phyloP scores from a whole-genome alignment of 441 rosid genomes.

The Erodium trifolium region DNA sequence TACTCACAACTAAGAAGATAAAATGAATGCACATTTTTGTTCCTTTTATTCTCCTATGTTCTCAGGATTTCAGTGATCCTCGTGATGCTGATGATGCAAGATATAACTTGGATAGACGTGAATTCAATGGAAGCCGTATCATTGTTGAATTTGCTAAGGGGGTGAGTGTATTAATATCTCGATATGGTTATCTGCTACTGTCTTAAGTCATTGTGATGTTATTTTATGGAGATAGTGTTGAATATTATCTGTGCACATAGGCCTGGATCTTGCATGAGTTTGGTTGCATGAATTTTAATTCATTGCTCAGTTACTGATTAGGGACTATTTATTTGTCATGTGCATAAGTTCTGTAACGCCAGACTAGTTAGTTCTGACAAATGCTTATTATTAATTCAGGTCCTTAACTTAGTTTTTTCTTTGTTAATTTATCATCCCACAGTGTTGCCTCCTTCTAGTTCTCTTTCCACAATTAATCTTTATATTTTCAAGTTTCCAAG shows the following conservation, averaged over 20 bases:
- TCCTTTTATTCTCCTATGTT: conserved; percentile 20
- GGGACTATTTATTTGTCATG: not conserved
- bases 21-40: conserved; percentile 13
- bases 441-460: not conserved
- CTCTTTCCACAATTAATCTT: not conserved
- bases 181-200: not conserved
- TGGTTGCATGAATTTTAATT: not conserved
- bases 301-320: not conserved
- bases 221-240: not conserved
- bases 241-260: not conserved
- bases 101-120: conserved; percentile 53
- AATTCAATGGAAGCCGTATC: conserved; percentile 69
- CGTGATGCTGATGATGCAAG: conserved; percentile 82
- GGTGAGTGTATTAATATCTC: conserved; percentile 25
- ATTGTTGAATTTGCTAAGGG: conserved; percentile 68
- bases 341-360: not conserved
- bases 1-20: not conserved
- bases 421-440: not conserved
- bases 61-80: conserved; percentile 72
- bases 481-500: not conserved
- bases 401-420: too few species aligned
- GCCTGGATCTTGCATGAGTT: not conserved
- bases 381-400: not conserved
- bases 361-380: not conserved
- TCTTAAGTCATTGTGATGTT: not conserved